Percentiles rank a stretch among this genome's conserved stretches.
Evolutionary conservation across 805 yeast genomes (phyloP).

Genomic region (Candida awuae): DNA sequence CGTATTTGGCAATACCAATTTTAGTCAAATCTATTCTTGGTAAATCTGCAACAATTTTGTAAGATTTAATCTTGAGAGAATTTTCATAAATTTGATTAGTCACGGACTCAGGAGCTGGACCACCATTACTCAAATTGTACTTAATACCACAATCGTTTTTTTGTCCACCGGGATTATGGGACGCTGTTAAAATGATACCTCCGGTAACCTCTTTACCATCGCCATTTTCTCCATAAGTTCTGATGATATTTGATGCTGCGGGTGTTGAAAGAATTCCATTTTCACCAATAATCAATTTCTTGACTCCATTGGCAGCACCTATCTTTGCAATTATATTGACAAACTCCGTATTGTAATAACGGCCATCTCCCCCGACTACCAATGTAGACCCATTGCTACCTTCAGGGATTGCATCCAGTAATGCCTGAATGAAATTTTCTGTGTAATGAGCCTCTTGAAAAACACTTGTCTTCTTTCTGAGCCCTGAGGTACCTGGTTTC

Average conservation of each 20-base stretch:
- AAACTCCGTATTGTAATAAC: constrained; percentile 78
- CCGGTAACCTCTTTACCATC: constrained; percentile 80
- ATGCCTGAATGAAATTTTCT: constrained; percentile 88
- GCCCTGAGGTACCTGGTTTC: constrained; percentile 97
- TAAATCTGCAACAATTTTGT: constrained; percentile 51
- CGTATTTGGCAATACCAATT: constrained; percentile 46
- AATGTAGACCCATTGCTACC: constrained; percentile 66
- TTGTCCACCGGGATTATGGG: constrained; percentile 98
- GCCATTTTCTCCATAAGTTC: constrained; percentile 40
- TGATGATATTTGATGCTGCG: constrained; percentile 89
- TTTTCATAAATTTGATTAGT: constrained; percentile 78
- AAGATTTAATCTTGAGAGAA: constrained; percentile 49
- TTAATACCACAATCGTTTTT: constrained; percentile 87
- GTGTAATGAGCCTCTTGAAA: constrained; percentile 75
- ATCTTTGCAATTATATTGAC: constrained; percentile 75
- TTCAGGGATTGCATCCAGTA: constrained; percentile 82
- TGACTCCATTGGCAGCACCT: constrained; percentile 87
- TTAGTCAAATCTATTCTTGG: constrained; percentile 56
- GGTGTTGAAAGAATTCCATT: constrained; percentile 89
- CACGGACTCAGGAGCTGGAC: constrained; percentile 95
- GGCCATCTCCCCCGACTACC: constrained; percentile 96
- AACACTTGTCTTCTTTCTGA: constrained; percentile 82
- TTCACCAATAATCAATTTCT: constrained; percentile 78
- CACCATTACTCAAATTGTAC: constrained; percentile 91
- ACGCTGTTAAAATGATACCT: constrained; percentile 92